Conservation (phyloP, 768 basidiomycete species). For the Boletellus sp. region DNA sequence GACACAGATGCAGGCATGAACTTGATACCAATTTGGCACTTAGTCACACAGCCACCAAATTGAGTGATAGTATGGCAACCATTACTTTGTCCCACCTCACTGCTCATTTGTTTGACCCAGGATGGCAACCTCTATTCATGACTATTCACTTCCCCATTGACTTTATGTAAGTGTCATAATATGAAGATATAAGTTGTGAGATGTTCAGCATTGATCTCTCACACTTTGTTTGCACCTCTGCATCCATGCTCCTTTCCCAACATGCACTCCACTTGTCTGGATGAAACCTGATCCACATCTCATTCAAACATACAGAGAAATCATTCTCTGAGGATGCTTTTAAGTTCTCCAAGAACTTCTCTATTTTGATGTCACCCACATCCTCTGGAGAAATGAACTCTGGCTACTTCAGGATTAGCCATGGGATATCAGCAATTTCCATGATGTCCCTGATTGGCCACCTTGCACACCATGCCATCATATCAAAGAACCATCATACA, state of each 20-base stretch:
- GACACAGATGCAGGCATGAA: too few relatives aligned
- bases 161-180: too few relatives aligned
- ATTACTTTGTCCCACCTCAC: too few relatives aligned
- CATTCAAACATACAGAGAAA: background rate
- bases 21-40: too few relatives aligned
- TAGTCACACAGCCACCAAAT: too few relatives aligned
- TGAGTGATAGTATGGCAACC: too few relatives aligned
- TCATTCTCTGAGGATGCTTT: background rate
- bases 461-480: background rate
- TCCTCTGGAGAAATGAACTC: background rate
- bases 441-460: background rate
- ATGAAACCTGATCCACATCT: background rate
- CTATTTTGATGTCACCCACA: too few relatives aligned
- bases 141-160: too few relatives aligned
- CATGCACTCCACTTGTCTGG: background rate
- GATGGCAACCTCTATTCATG: too few relatives aligned
- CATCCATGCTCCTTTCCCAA: background rate
- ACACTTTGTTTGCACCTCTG: background rate
- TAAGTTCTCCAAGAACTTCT: too few relatives aligned
- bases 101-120: too few relatives aligned
- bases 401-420: background rate
- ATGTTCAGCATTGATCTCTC: background rate
- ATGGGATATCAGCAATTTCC: background rate
- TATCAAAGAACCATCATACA: background rate
- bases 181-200: too few relatives aligned